Percentiles rank a stretch among this genome's conserved stretches.
Evolutionary conservation across 2,329 filamentous ascomycete species (phyloP).

Genomic region (Aspergillus sp.): DNA sequence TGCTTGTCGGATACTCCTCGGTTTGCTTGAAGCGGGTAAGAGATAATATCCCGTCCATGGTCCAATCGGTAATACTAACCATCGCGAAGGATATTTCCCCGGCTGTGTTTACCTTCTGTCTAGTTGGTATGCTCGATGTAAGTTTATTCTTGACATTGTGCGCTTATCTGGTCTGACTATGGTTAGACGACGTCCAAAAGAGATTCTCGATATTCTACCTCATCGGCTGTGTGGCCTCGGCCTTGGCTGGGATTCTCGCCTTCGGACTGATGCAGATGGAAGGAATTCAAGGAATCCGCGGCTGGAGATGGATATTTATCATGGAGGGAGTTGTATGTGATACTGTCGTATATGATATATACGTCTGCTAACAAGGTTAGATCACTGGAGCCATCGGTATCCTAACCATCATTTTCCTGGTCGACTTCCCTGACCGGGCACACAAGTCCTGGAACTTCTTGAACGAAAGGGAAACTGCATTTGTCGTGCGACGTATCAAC

Average conservation of each 20-base stretch:
- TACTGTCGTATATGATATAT: background rate
- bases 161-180: background rate
- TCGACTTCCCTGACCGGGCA: conserved; percentile 39
- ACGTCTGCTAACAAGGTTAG: conserved; percentile 12
- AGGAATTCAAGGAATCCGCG: conserved; percentile 43
- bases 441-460: conserved; percentile 36
- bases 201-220: conserved; percentile 49
- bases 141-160: conserved; percentile 9
- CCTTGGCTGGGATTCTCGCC: conserved; percentile 49
- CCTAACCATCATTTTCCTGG: conserved; percentile 35
- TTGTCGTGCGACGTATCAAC: conserved; percentile 53
- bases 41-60: background rate
- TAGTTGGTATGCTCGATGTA: conserved; percentile 64
- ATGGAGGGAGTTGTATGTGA: conserved; percentile 48
- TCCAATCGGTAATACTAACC: conserved; percentile 53
- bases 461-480: conserved; percentile 44
- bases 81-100: conserved; percentile 67
- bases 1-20: conserved; percentile 27
- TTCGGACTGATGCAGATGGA: conserved; percentile 44
- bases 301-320: conserved; percentile 59
- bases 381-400: conserved; percentile 30
- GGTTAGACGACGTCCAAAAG: conserved; percentile 31
- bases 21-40: conserved; percentile 27
- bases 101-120: conserved; percentile 70
- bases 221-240: conserved; percentile 50